Conservation (phyloP, 2,329 filamentous ascomycete species). For the Dichotomopilus funicola region DNA sequence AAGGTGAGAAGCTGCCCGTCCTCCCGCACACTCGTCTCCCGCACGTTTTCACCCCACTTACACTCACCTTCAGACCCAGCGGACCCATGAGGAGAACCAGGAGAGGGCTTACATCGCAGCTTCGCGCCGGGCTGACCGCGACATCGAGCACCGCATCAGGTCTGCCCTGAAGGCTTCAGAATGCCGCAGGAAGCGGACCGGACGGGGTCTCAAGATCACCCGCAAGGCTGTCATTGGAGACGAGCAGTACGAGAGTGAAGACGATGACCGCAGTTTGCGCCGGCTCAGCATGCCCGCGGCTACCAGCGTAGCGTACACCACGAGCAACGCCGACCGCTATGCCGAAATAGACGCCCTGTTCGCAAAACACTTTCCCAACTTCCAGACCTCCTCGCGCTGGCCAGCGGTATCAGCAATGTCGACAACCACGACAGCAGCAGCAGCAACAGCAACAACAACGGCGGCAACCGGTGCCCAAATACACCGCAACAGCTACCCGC, state of each 20-base stretch:
- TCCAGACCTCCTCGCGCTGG: slow-evolving; percentile 21
- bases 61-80: slow-evolving; percentile 50
- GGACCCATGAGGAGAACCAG: slow-evolving; percentile 62
- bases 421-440: not conserved
- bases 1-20: not conserved
- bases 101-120: slow-evolving; percentile 89
- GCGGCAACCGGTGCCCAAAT: not conserved
- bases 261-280: slow-evolving; percentile 63
- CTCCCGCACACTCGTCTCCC: no score
- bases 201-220: slow-evolving; percentile 72
- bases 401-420: not conserved
- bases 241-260: slow-evolving; percentile 95
- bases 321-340: slow-evolving; percentile 34
- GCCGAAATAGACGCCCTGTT: slow-evolving; percentile 44
- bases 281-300: slow-evolving; percentile 56
- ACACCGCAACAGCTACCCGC: not conserved
- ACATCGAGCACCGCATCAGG: slow-evolving; percentile 78
- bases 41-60: not conserved
- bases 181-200: slow-evolving; percentile 82
- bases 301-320: slow-evolving; percentile 48
- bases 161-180: slow-evolving; percentile 84
- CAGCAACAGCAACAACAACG: not conserved
- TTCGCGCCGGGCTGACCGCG: slow-evolving; percentile 78
- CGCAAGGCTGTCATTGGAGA: slow-evolving; percentile 83
- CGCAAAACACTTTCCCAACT: slow-evolving; percentile 40